Base-by-base conservation (phyloP, 805 yeast genomes). In the Lachancea kluyveri region DNA sequence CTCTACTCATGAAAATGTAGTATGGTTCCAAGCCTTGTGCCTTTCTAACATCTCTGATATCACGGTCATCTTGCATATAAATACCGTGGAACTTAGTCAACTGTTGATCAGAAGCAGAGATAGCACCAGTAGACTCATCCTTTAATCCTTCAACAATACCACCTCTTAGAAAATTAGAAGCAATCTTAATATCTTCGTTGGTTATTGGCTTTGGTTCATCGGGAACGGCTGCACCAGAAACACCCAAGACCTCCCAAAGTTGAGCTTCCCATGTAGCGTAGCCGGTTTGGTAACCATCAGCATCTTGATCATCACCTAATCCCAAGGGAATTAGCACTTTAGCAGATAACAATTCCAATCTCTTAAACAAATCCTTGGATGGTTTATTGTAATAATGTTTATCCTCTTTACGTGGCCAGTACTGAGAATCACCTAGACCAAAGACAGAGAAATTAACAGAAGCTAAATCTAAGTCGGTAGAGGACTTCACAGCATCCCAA, bases 61-160 rank as follows among this genome's bases (percentile, higher is more conserved):
- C 97, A 67, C 97, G 84, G 58, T 90, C 97, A 60, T 90, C 97
- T 66, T 90, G 97, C 95, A 90, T 86, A 60, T 90, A 90, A 46
- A 87, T 86, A 64, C 97, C 97, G 60, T 90, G 97, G 75, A 90
- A 90, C 63, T 90, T 90, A 45, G 96, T 87, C 59, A 90, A 62
- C 62, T 88, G 96, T 63, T 87, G 94, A 61, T 87, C 96, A 36
- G 74, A 74, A 9, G 96, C 92, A 43, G 81, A 72, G 44, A 90
- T 83, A 10, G 95, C 88, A 42, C 96, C 96, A 7, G 97, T 90
- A 4, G 86, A 68, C 36, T 71, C 70, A 57, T 90, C 96, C 35
- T 58, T 52, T 38, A 90, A 70, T 21, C 90, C 96, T 59, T 82
- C 94, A 21, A 74, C 88, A 58, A 90, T 88, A 0, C 95, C 85